Base-by-base conservation (phyloP, 495 filamentous ascomycete species). In the Neurospora sublineolata region DNA sequence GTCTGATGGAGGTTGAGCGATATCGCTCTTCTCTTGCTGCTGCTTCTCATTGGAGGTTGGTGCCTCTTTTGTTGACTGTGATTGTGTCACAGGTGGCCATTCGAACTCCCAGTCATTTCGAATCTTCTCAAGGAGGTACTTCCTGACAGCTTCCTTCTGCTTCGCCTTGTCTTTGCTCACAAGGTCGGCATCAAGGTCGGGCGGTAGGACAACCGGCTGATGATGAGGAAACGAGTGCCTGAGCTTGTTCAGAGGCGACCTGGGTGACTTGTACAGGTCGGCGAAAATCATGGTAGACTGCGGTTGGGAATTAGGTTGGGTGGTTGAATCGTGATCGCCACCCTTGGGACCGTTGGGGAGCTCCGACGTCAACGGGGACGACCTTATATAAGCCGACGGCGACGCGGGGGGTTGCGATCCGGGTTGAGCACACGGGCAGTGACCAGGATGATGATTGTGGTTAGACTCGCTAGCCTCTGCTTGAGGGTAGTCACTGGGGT, bases 71-170 rank as follows among this genome's bases (percentile, higher is more conserved):
- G 39, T 41, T 37, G 68, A 36, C 11, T 70, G 30, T 33, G 71
- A 70, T 37, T 44, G 37, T 36, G 46, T 52, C 33, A 68, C 68
- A 33, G 78, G 78, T 30, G 80, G 80, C 84, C 84, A 86, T 18
- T 73, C 46, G 71, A 85, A 85, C 1, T 82, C 77, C 89, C 89
- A 92, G 75, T 90, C 87, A 76, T 84, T 80, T 70, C 84, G 84
- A 38, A 91, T 80, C 74, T 83, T 86, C 33, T 87, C 85, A 16
- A 77, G 75, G 39, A 92, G 81, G 68, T 80, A 83, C 52, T 79
- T 81, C 72, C 79, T 84, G 12, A 88, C 82, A 20, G 86, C 85
- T 70, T 85, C 84, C 76, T 87, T 87, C 72, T 85, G 83, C 78
- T 82, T 84, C 36, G 77, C 68, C 76, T 87, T 87, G 78, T 89